Evolutionary conservation across 495 filamentous ascomycete species (phyloP), one percentile per base, ranked within the genome.

Genomic region (Viridothelium virens): DNA sequence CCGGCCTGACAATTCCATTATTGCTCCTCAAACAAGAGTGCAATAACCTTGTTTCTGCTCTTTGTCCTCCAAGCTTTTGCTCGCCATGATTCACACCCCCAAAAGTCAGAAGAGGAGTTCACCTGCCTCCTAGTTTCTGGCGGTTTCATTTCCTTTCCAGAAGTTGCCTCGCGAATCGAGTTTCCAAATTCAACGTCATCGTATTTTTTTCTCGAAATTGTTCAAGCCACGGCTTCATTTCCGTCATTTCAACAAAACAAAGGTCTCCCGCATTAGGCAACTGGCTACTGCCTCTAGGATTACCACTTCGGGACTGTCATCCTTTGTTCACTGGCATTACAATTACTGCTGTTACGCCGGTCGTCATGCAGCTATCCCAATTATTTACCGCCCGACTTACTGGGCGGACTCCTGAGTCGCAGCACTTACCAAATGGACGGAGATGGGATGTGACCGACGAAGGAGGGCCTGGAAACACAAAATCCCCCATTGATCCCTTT

Each of bases 401-500:
- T 14, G 53, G 25, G 53, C 53, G 33, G 6, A 36, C 7, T 59
- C 3, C 53, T 7, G 31, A 14, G 25, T 31, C 31, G 31, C 53
- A 59, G 14, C 53, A 5, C 4, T 34, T 36, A 7, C 10, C 53
- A 59, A 59, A 59, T 59, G 53, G 7, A 34, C 18, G 53, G 53
- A 59, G 53, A 31, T 59, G 53, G 53, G 25, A 59, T 18, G 53
- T 59, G 7, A 59, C 53, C 18, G 53, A 59, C 53, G 31, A 33
- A 59, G 53, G 53, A 59, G 53, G 7, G 36, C 53, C 53, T 36
- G 53, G 53, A 59, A 59, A 59, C 31, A 59, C 53, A 6, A 59
- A 59, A 34, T 59, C 53, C 6, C 18, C 53, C 5, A 59, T 59
- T 6, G 53, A 59, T 59, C 70, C 67, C 5, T 71, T 47, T 61